Evolutionary conservation across 164 flowering plant species (phyloP), one percentile per base, ranked within the genome.

Genomic region (Vitis riparia): DNA sequence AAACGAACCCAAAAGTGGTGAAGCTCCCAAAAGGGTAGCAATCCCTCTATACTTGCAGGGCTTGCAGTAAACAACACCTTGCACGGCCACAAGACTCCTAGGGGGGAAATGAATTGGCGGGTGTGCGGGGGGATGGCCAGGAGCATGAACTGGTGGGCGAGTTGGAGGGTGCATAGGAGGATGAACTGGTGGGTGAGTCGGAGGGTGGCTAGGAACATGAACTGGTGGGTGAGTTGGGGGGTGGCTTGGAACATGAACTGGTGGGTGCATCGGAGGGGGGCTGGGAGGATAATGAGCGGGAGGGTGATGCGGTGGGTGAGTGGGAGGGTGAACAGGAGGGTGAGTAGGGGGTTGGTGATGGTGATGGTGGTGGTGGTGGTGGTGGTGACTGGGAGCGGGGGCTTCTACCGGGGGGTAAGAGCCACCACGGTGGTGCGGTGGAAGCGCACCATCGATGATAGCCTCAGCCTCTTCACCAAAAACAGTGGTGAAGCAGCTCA

Each of bases 31-130:
- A 55, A 88, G 87, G 13, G 87, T 86, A 15, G 81, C 73, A 44
- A 62, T 19, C 0, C 80, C 87, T 2, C 47, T 11, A 62, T 77
- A 85, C 72, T 87, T 84, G 93, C 93, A 89, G 29, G 86, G 51
- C 75, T 86, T 89, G 87, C 89, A 85, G 53, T 70, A 89, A 59
- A 87, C 94, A 66, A 86, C 86, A 5, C 94, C 94, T 73, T 87
- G 86, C 0, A 87, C 87, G 0, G 90, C 86, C 0, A 87, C 76
- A 29, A 75, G 72, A 13, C 62, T 81, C 73, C 86, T 82, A 0
- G 51, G 70, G 27, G 74, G 69, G 3, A 67, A 74, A 15, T 51
- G 55, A 12, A 47, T 6, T 0, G 73, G 69, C 16, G 63, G 69
- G 61, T 49, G 19, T 1, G 23, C 48, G 47, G 65, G 69, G 8